Conservation (phyloP, 1,139 yeast genomes). For the Debaryomycetaceae sp. region DNA sequence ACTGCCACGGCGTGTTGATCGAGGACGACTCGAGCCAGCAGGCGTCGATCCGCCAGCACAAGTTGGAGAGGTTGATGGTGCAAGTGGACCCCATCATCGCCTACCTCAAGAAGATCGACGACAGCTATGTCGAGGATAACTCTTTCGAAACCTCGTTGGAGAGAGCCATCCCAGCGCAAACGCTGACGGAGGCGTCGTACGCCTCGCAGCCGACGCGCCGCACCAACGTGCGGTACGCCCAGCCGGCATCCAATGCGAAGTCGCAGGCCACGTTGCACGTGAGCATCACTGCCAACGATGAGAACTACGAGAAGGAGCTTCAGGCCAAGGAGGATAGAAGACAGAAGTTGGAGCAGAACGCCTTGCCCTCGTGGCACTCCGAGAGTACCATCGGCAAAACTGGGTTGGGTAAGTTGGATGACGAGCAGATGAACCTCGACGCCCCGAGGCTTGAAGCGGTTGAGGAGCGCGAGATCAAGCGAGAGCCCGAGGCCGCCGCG, state of each 20-base stretch:
- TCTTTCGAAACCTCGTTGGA: constrained; percentile 78
- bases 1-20: constrained; percentile 69
- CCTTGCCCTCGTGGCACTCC: constrained; percentile 94
- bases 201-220: constrained; percentile 36
- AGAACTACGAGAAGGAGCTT: constrained; percentile 62
- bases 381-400: constrained; percentile 76
- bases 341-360: constrained; percentile 81
- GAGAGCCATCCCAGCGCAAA: constrained; percentile 79
- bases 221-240: constrained; percentile 26
- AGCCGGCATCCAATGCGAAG: constrained; percentile 36
- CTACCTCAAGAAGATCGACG: constrained; percentile 81
- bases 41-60: constrained; percentile 76
- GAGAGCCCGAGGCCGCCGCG: constrained; percentile 9
- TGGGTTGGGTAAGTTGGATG: constrained; percentile 50
- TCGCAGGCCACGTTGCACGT: constrained; percentile 80
- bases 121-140: constrained; percentile 79
- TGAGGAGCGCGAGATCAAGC: constrained; percentile 5
- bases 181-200: constrained; percentile 61
- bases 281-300: constrained; percentile 88
- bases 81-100: constrained; percentile 88
- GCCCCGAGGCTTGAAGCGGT: constrained; percentile 16
- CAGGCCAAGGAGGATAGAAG: constrained; percentile 67
- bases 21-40: constrained; percentile 90
- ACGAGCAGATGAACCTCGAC: constrained; percentile 14
- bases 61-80: constrained; percentile 77